Percentiles rank a stretch among this genome's conserved stretches.
Evolutionary conservation across 2,329 filamentous ascomycete genomes (phyloP).

Genomic region (Chaetomium globosum): DNA sequence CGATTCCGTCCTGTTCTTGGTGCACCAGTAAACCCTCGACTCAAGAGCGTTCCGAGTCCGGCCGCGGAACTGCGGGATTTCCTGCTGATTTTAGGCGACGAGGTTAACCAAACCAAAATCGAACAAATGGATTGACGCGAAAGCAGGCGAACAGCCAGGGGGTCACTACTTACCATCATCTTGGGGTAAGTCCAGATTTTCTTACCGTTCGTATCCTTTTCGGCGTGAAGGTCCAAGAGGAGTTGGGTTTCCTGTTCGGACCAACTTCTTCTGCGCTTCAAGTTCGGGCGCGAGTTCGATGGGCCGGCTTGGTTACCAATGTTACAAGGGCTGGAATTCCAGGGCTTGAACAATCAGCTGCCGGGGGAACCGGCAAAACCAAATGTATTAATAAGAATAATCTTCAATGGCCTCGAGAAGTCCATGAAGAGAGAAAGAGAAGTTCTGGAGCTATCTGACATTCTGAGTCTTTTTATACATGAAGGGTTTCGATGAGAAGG

Average conservation of each 20-base stretch:
- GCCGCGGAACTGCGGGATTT: neutral
- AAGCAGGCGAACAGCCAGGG: too few relatives aligned
- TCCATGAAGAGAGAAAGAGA: too few relatives aligned
- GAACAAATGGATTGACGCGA: neutral
- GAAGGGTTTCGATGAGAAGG: too few relatives aligned
- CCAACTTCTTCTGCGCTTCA: neutral
- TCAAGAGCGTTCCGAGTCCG: neutral
- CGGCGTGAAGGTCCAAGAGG: neutral
- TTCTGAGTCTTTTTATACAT: too few relatives aligned
- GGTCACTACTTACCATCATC: slow-evolving; percentile 1
- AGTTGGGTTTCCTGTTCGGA: neutral
- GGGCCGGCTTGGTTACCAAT: neutral
- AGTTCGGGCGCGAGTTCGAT: neutral
- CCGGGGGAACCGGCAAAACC: too few relatives aligned
- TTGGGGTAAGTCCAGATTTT: neutral
- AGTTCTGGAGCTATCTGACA: too few relatives aligned
- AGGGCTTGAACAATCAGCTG: too few relatives aligned
- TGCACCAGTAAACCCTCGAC: neutral
- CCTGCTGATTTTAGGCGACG: neutral
- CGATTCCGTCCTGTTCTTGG: neutral
- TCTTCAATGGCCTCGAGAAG: too few relatives aligned
- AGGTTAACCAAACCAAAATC: neutral
- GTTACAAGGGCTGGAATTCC: too few relatives aligned
- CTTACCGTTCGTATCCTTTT: neutral
- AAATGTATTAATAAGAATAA: too few relatives aligned